Evolutionary conservation across 2,329 filamentous ascomycete species (phyloP), one percentile per base, ranked within the genome.

Genomic region (Diplodia mutila): DNA sequence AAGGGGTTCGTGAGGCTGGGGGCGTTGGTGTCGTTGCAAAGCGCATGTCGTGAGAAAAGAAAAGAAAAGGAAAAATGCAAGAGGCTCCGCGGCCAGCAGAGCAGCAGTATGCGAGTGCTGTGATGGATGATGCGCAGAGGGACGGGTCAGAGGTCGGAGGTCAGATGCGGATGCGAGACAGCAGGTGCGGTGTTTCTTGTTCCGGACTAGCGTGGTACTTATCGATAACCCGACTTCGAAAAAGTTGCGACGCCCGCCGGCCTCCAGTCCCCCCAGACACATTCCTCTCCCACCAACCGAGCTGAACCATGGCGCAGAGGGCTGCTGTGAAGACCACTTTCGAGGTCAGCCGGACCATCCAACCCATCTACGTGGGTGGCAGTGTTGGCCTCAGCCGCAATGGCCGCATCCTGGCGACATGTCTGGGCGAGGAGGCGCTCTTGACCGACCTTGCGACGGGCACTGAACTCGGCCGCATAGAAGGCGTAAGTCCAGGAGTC

Each of bases 321-420:
- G 80, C 85, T 69, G 82, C 82, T 49, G 79, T 85, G 73, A 96
- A 93, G 84, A 97, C 93, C 68, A 97, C 94, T 3, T 99, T 97
- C 79, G 92, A 96, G 75, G 87, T 91, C 68, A 86, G 86, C 71
- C 89, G 91, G 75, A 91, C 93, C 57, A 91, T 99, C 67, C 91
- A 93, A 73, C 95, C 95, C 23, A 94, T 98, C 61, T 97, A 95
- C 77, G 97, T 94, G 1, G 95, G 95, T 66, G 95, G 95, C 52
- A 90, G 91, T 71, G 89, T 97, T 68, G 89, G 92, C 34, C 86
- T 98, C 69, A 93, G 94, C 83, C 87, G 89, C 78, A 88, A 88
- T 80, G 93, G 93, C 63, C 87, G 88, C 73, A 87, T 98, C 70
- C 85, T 99, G 66, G 94, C 93, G 52, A 93, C 93, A 27, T 93